Conservation (phyloP, 2,329 filamentous ascomycete genomes). For the Pseudogymnoascus sp. region DNA sequence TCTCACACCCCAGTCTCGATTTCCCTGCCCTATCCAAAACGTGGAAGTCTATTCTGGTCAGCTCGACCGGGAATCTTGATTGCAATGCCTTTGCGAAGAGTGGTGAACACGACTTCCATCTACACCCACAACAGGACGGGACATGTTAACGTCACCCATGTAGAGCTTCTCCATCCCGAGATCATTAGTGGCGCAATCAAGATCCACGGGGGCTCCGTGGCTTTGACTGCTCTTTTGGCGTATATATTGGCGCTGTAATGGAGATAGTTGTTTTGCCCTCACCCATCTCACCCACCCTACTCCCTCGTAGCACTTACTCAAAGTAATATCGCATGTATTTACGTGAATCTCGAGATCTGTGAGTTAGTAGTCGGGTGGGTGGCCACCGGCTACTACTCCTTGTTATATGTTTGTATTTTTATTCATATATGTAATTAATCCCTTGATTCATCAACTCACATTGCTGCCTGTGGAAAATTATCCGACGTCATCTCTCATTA, state of each 20-base stretch:
- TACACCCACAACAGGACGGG: too few relatives aligned
- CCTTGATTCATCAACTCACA: neutral
- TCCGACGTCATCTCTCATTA: neutral
- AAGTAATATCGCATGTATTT: too few relatives aligned
- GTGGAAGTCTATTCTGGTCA: neutral
- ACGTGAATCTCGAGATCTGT: too few relatives aligned
- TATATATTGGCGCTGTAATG: neutral
- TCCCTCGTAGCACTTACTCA: too few relatives aligned
- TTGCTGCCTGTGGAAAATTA: neutral
- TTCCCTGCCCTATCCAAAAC: neutral
- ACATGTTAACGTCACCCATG: too few relatives aligned
- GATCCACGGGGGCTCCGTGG: neutral
- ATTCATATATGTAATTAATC: neutral
- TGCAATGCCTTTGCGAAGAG: neutral
- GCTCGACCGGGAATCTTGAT: neutral
- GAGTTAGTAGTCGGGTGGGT: too few relatives aligned
- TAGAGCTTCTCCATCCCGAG: too few relatives aligned
- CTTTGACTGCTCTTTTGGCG: neutral
- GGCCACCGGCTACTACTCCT: neutral
- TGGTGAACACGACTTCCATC: conserved; percentile 1
- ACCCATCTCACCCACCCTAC: too few relatives aligned
- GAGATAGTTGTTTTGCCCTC: neutral
- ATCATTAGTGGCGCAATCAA: neutral
- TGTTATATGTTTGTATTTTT: neutral
- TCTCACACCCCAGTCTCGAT: neutral